Evolutionary conservation across 768 basidiomycete genomes (phyloP).

Genomic region (Epithele typhae): DNA sequence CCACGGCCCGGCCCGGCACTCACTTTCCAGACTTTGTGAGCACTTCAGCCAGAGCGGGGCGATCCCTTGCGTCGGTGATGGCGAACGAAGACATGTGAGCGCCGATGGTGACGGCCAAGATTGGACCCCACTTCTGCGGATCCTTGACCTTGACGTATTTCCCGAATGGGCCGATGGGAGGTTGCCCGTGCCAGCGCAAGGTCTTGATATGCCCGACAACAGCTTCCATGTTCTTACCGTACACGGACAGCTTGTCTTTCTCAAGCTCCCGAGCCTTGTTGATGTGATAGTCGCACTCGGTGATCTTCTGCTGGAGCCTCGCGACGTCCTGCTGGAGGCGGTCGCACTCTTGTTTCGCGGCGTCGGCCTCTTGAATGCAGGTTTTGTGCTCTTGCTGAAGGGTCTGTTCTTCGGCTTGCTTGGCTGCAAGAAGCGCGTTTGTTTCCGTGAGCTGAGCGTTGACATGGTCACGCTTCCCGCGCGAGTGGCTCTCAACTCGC

Average conservation of each 20-base stretch:
- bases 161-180: conserved; percentile 79
- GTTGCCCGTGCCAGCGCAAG: conserved; percentile 58
- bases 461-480: conserved; percentile 58
- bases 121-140: conserved; percentile 50
- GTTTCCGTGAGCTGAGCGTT: conserved; percentile 47
- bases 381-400: no score
- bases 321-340: no score
- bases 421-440: no score
- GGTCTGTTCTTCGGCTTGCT: no score
- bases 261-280: conserved; percentile 44
- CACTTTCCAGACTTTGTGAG: conserved; percentile 61
- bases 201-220: conserved; percentile 50
- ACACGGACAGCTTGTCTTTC: conserved; percentile 55
- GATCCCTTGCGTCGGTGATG: conserved; percentile 67
- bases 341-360: background rate
- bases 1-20: conserved; percentile 17
- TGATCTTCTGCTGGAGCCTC: no score
- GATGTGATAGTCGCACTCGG: conserved; percentile 47
- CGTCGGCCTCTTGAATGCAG: conserved; percentile 19
- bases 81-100: conserved; percentile 62
- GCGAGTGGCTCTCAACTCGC: conserved; percentile 51
- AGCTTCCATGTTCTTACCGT: conserved; percentile 55
- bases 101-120: conserved; percentile 64
- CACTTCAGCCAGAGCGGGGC: conserved; percentile 50
- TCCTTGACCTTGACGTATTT: conserved; percentile 72